Evolutionary conservation across 352 stramenopile species (phyloP).

Genomic region (Blastocystis sp.): DNA sequence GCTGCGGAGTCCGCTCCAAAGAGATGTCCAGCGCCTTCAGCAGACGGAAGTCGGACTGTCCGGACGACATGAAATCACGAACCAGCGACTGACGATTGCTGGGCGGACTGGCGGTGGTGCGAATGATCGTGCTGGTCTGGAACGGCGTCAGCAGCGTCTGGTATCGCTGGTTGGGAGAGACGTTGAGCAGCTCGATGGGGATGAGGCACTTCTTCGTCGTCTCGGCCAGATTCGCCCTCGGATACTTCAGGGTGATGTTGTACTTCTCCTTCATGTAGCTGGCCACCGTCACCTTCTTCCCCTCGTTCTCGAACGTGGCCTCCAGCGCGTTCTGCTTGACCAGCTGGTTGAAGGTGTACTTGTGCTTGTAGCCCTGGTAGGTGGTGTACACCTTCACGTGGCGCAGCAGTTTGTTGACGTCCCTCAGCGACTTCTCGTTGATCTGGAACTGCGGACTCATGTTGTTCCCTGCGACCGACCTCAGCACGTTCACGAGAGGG

Average conservation of each 20-base stretch:
- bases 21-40: neutral
- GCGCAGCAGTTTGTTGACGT: neutral
- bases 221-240: neutral
- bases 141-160: neutral
- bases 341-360: constrained; percentile 27
- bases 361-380: constrained; percentile 19
- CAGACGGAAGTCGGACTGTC: neutral
- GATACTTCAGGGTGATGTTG: constrained; percentile 65
- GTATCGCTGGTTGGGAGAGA: constrained; percentile 29
- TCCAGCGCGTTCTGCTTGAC: neutral
- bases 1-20: neutral
- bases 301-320: constrained; percentile 66
- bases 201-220: neutral
- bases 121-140: neutral
- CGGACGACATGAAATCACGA: neutral
- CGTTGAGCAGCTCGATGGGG: constrained; percentile 1
- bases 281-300: constrained; percentile 66
- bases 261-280: constrained; percentile 71
- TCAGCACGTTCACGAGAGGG: neutral
- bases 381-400: neutral
- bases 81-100: neutral
- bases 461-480: neutral
- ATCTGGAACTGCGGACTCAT: neutral
- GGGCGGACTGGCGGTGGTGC: neutral
- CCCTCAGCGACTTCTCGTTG: neutral